phyloP scores from a whole-genome alignment of 345 rosid genomes.

The Eucalyptus pauciflora region DNA sequence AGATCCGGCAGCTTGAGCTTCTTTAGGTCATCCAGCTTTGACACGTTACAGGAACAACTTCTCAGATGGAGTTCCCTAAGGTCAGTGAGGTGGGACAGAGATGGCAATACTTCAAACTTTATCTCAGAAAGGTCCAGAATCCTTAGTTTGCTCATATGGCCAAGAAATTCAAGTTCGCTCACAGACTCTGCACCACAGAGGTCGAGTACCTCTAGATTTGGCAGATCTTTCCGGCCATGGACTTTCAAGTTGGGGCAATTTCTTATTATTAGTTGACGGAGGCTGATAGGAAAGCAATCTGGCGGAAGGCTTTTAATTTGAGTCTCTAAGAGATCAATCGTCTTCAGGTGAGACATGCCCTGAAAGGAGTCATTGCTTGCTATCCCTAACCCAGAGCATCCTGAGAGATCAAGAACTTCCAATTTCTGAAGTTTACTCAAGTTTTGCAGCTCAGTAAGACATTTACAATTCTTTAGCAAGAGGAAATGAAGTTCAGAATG shows the following conservation, averaged over 20 bases:
- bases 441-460: too few species aligned
- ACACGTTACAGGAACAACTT: neutral
- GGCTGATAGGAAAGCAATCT: too few species aligned
- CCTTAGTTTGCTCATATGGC: neutral
- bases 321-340: too few species aligned
- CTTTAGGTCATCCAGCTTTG: neutral
- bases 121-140: neutral
- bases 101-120: neutral
- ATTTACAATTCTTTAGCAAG: too few species aligned
- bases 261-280: too few species aligned
- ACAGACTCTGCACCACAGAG: neutral
- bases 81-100: neutral
- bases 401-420: too few species aligned
- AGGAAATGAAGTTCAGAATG: too few species aligned
- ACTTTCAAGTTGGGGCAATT: neutral
- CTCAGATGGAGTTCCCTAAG: neutral
- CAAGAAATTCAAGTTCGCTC: neutral
- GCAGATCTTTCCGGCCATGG: fast-evolving
- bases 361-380: too few species aligned
- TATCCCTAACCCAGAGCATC: too few species aligned
- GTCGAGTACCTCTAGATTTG: neutral
- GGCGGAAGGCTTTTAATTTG: too few species aligned
- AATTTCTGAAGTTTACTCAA: too few species aligned
- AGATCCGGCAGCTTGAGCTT: neutral
- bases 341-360: too few species aligned